phyloP scores from a whole-genome alignment of 495 filamentous ascomycete species.

The Rhizodiscina lignyota region DNA sequence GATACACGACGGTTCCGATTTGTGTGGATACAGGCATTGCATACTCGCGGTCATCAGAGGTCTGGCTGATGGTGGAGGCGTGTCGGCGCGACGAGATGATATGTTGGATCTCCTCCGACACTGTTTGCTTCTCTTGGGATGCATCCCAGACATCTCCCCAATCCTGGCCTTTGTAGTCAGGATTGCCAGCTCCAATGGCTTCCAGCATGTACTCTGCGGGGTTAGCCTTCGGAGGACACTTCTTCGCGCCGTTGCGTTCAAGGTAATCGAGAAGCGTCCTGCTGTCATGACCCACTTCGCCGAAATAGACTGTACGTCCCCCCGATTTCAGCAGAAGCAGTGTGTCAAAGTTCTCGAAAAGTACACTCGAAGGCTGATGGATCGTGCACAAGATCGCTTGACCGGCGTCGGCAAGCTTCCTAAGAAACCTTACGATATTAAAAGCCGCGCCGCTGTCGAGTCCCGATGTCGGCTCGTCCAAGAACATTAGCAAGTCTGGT shows the following conservation, averaged over 20 bases:
- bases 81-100: conserved; percentile 9
- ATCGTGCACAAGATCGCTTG: conserved; percentile 63
- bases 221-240: conserved; percentile 39
- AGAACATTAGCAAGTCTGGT: conserved; percentile 51
- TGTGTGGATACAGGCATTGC: conserved; percentile 14
- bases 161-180: conserved; percentile 42
- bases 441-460: conserved; percentile 48
- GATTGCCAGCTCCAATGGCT: conserved; percentile 46
- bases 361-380: conserved; percentile 54
- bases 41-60: conserved; percentile 11
- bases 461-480: conserved; percentile 65
- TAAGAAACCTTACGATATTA: conserved; percentile 45
- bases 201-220: conserved; percentile 59
- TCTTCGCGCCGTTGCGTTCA: conserved; percentile 41
- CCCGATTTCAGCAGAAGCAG: conserved; percentile 51
- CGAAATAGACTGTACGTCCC: conserved; percentile 59
- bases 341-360: conserved; percentile 62
- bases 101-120: conserved; percentile 13
- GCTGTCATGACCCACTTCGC: conserved; percentile 38
- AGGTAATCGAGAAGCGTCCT: conserved; percentile 44
- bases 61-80: conserved; percentile 3
- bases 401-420: conserved; percentile 45
- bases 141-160: conserved; percentile 43
- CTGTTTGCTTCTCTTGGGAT: conserved; percentile 23
- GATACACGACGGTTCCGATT: conserved; percentile 10